Base-by-base conservation (phyloP, 2,329 filamentous ascomycete species). In the Thielaviopsis punctulata region DNA sequence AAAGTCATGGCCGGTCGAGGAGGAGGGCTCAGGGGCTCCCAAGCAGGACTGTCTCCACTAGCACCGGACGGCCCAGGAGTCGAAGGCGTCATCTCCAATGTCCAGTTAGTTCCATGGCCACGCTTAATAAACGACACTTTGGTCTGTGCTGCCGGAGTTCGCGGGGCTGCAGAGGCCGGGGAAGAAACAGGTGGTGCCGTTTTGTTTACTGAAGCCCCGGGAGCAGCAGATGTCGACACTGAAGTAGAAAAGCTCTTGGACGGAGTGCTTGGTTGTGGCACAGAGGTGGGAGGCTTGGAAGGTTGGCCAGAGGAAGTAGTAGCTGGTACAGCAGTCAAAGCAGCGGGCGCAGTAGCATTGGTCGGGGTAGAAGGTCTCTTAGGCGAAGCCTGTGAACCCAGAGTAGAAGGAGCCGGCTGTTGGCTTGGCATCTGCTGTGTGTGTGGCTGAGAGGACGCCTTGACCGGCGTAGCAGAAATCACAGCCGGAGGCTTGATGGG, bases 21-120 rank as follows among this genome's bases (percentile, higher is more conserved):
- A 30, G 53, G 53, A 18, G 53, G 53, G 21, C 50, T 52, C 3
- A 80, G 65, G 0, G 76, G 76, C 57, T 82, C 79, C 53, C 68
- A 72, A 3, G 70, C 69, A 2, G 79, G 79, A 54, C 75, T 76
- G 30, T 69, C 67, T 15, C 68, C 62, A 46, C 71, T 69, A 18
- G 54, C 58, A 23, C 58, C 55, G 10, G 63, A 57, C 9, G 65
- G 66, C 18, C 64, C 62, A 1, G 79, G 79, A 1, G 79, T 82
- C 4, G 76, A 76, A 3, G 76, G 73, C 1, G 76, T 78, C 6
- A 75, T 71, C 4, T 68, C 69, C 15, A 73, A 66, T 2, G 69
- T 74, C 78, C 79, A 82, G 59, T 73, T 75, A 0, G 79, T 82
- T 45, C 75, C 76, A 54, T 65, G 62, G 39, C 67, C 63, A 53